These are phyloP conservation scores for Rhizopogon vinicolor DNA, from an alignment of 768 basidiomycete genomes.

Conservation along the genomic window DNA sequence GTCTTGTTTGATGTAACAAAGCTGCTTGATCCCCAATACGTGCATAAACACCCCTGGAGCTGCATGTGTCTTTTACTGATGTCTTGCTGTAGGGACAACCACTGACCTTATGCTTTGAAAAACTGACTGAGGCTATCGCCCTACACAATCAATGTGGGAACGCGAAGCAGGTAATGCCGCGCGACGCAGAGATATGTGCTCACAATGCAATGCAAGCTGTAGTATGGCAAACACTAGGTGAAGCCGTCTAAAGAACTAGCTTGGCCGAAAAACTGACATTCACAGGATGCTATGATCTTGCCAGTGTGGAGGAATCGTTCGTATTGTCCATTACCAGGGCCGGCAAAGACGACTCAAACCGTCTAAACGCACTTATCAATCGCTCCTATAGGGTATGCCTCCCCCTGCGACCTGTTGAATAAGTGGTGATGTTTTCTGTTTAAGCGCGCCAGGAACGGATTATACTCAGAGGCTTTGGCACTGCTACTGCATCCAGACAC, in stretches of 20 bases:
- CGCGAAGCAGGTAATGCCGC: constrained; percentile 41
- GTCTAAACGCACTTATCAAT: constrained; percentile 58
- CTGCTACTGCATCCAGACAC: constrained; percentile 62
- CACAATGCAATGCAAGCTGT: constrained; percentile 72
- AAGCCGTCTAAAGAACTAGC: constrained; percentile 5
- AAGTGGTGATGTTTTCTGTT: constrained; percentile 5
- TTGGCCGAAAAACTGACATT: background rate
- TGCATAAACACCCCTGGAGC: constrained; percentile 31
- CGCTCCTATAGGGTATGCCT: constrained; percentile 58
- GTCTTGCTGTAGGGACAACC: constrained; percentile 56
- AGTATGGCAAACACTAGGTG: constrained; percentile 70
- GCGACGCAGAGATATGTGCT: constrained; percentile 62
- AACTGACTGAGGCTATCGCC: constrained; percentile 60
- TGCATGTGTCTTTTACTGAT: background rate
- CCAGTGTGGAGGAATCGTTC: constrained; percentile 62
- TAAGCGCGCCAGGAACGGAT: constrained; percentile 67
- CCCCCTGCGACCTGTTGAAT: background rate
- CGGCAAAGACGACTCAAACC: constrained; percentile 56
- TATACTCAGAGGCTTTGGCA: constrained; percentile 55
- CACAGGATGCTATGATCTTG: constrained; percentile 62
- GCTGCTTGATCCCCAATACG: constrained; percentile 57
- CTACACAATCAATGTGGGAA: constrained; percentile 73
- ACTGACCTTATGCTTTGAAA: constrained; percentile 61
- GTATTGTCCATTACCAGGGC: constrained; percentile 61
- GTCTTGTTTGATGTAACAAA: constrained; percentile 75